Conservation (phyloP, 345 rosid genomes). For the Rhizophora mangle region DNA sequence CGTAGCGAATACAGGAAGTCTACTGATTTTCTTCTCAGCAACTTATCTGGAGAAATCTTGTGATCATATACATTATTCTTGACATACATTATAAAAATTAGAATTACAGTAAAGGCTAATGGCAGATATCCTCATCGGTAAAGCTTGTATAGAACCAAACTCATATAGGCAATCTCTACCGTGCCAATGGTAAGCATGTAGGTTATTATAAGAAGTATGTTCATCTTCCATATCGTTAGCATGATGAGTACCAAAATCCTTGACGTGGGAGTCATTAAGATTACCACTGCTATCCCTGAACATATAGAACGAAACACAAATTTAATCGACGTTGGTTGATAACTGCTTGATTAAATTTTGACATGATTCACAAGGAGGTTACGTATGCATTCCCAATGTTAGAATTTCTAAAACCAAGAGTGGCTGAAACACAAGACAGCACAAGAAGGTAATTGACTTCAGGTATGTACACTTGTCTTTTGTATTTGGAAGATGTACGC, state of each 20-base stretch:
- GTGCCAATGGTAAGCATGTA: not conserved
- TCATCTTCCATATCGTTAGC: constrained; percentile 8
- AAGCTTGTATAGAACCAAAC: constrained; percentile 13
- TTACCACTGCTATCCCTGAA: not conserved
- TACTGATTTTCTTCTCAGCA: not conserved
- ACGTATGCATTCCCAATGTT: constrained; percentile 59
- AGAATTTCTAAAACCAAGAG: constrained; percentile 42
- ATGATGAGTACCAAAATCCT: not conserved
- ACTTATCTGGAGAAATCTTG: not conserved
- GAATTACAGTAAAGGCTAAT: constrained; percentile 1
- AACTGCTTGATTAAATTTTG: no score
- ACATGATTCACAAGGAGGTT: constrained; percentile 1
- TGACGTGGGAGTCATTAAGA: not conserved
- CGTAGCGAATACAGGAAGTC: constrained; percentile 13
- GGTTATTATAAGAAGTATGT: not conserved
- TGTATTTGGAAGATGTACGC: constrained; percentile 46
- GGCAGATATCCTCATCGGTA: constrained; percentile 10
- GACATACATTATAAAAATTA: not conserved
- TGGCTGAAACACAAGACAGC: constrained; percentile 47
- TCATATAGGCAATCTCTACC: constrained; percentile 9
- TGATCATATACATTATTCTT: not conserved
- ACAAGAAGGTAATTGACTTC: constrained; percentile 52
- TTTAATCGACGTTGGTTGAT: no score
- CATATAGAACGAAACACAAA: not conserved
- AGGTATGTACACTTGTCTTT: constrained; percentile 58